Evolutionary conservation across 805 yeast species (phyloP).

Genomic region (Wickerhamomyces rabaulensis): DNA sequence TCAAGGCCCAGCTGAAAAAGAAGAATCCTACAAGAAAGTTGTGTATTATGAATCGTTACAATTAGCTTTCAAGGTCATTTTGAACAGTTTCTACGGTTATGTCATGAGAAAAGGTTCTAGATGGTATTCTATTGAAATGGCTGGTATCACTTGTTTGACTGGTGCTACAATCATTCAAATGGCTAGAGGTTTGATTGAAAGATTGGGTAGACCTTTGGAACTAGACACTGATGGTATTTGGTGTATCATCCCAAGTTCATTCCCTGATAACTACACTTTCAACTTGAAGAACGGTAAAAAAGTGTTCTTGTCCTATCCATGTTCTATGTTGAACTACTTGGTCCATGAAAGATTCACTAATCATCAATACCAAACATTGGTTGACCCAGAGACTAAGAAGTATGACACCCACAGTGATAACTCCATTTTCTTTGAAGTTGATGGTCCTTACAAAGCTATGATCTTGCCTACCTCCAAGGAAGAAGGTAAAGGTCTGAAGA

Average conservation of each 20-base stretch:
- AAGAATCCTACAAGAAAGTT: constrained; percentile 92
- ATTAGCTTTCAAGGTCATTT: constrained; percentile 92
- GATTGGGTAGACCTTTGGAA: constrained; percentile 92
- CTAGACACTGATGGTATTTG: constrained; percentile 99
- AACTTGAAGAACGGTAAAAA: constrained; percentile 73
- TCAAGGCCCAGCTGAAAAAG: constrained; percentile 53
- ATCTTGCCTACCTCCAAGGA: constrained; percentile 94
- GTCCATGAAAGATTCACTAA: constrained; percentile 92
- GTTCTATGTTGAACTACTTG: constrained; percentile 90
- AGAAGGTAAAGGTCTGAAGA: constrained; percentile 94
- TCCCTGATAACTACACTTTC: constrained; percentile 83
- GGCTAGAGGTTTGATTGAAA: constrained; percentile 88
- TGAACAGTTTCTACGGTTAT: constrained; percentile 95
- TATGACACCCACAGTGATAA: constrained; percentile 84
- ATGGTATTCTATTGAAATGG: constrained; percentile 99
- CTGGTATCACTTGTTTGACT: constrained; percentile 96
- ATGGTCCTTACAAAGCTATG: constrained; percentile 98
- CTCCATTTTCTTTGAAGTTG: constrained; percentile 95
- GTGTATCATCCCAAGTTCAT: constrained; percentile 93
- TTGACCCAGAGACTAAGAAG: constrained; percentile 59
- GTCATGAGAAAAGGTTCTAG: constrained; percentile 99
- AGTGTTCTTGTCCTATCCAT: constrained; percentile 79
- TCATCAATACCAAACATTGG: constrained; percentile 86
- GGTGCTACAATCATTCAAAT: constrained; percentile 98
- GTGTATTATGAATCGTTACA: constrained; percentile 92